phyloP scores from a whole-genome alignment of 768 basidiomycete species.

The Termitomyces bulborhizus region DNA sequence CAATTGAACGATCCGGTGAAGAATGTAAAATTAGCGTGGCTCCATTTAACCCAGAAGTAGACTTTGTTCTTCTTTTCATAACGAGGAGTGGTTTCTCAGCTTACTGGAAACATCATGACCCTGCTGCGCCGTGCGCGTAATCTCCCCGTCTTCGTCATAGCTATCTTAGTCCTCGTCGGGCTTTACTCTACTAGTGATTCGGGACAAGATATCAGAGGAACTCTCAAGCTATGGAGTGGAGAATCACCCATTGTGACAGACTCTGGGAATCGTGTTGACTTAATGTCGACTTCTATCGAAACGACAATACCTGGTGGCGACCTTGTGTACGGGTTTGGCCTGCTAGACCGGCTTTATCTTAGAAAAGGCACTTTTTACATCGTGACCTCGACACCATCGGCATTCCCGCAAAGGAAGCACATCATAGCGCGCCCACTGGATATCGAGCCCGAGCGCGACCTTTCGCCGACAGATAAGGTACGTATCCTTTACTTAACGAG shows the following conservation, averaged over 20 bases:
- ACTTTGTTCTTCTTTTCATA: neutral
- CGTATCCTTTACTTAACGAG: neutral
- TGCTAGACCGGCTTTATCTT: slow-evolving; percentile 71
- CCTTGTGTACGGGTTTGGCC: slow-evolving; percentile 62
- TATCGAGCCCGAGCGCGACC: slow-evolving; percentile 13
- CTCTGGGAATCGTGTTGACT: neutral
- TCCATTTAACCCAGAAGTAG: neutral
- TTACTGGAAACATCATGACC: neutral
- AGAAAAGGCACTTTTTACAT: slow-evolving; percentile 69
- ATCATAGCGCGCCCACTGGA: slow-evolving; percentile 32
- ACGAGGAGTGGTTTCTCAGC: neutral
- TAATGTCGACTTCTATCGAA: slow-evolving; percentile 9
- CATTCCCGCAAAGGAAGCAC: slow-evolving; percentile 39
- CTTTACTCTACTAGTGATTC: neutral
- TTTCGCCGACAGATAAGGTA: slow-evolving; percentile 25
- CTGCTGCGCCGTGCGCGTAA: slow-evolving; percentile 8
- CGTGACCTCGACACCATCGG: slow-evolving; percentile 35
- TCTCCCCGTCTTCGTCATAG: neutral
- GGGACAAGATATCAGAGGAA: neutral
- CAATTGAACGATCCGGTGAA: neutral
- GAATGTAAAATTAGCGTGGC: slow-evolving; percentile 1
- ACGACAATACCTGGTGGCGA: slow-evolving; percentile 26
- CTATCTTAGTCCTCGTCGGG: slow-evolving; percentile 3
- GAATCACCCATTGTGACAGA: neutral
- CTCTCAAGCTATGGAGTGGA: neutral